Base-by-base conservation (phyloP, 2,329 filamentous ascomycete species). In the Cladosporium sp. region DNA sequence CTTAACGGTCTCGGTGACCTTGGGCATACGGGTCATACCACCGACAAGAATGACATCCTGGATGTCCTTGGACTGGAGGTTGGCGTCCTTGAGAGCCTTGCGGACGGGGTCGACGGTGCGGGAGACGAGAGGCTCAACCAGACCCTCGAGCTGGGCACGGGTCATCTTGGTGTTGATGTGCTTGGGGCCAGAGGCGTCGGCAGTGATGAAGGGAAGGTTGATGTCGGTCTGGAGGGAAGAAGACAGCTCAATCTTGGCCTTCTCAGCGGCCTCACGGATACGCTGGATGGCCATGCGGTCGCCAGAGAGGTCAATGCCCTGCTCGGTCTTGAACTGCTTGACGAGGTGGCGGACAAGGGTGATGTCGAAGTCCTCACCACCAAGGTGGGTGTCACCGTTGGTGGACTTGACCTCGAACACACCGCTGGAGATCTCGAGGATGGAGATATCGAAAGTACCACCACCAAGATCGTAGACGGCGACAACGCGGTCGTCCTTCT, bases 1-100 rank as follows among this genome's bases (percentile, higher is more conserved):
- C 88, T 96, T 96, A 76, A 97, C 92, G 45, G 92, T 94, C 82
- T 97, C 92, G 64, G 86, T 84, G 67, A 97, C 93, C 88, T 97
- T 97, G 76, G 93, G 93, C 92, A 97, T 97, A 82, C 93, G 93
- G 70, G 93, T 97, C 92, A 97, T 97, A 80, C 93, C 93, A 87
- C 93, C 93, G 58, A 97, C 93, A 43, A 97, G 88, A 76, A 97
- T 96, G 69, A 97, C 90, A 75, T 97, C 93, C 80, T 97, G 90
- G 74, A 97, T 95, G 63, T 97, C 92, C 82, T 92, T 95, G 69
- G 92, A 86, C 76, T 90, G 82, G 49, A 97, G 86, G 78, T 88
- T 87, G 75, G 93, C 93, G 77, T 97, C 93, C 86, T 97, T 97
- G 61, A 97, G 83, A 19, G 92, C 93, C 86, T 96, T 97, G 79